These are phyloP conservation scores for Pelargonium exstipulatum DNA, from an alignment of 441 rosid species.

Conservation along the genomic window DNA sequence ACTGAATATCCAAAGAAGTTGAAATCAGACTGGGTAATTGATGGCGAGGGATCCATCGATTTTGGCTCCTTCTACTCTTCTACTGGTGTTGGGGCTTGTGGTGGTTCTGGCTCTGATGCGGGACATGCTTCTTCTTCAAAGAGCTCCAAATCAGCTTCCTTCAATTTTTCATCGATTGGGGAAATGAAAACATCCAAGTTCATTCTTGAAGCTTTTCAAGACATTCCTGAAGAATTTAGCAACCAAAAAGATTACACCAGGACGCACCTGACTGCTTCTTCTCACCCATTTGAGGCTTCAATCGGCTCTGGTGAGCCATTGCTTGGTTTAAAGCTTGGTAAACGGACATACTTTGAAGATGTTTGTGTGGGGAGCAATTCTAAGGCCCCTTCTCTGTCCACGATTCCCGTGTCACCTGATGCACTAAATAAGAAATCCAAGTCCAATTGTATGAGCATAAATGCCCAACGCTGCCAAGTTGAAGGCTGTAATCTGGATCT, in stretches of 20 bases:
- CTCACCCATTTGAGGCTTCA: conserved; percentile 19
- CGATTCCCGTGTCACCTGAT: conserved; percentile 29
- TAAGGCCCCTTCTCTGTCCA: conserved; percentile 13
- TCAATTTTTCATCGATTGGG: conserved; percentile 52
- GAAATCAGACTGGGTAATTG: conserved; percentile 50
- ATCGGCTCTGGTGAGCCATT: conserved; percentile 33
- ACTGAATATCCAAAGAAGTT: conserved; percentile 47
- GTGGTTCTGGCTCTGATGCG: conserved; percentile 55
- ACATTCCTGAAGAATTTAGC: conserved; percentile 34
- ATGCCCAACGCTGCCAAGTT: conserved; percentile 56
- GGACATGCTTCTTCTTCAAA: conserved; percentile 59
- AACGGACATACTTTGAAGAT: conserved; percentile 33
- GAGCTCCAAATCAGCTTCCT: conserved; percentile 67
- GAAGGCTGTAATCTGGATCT: conserved; percentile 82
- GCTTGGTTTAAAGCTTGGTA: conserved; percentile 76
- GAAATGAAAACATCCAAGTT: conserved; percentile 43
- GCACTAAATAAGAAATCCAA: conserved; percentile 52
- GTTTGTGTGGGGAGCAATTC: conserved; percentile 15
- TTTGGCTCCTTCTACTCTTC: conserved; percentile 57
- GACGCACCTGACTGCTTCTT: conserved; percentile 25
- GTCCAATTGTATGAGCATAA: conserved; percentile 38
- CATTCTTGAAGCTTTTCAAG: conserved; percentile 37
- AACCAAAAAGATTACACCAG: conserved; percentile 34
- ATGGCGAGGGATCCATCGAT: conserved; percentile 48
- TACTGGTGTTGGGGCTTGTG: conserved; percentile 38